These are phyloP conservation scores for Cydonia oblonga DNA, from an alignment of 331 rosid genomes.

Conservation along the genomic window DNA sequence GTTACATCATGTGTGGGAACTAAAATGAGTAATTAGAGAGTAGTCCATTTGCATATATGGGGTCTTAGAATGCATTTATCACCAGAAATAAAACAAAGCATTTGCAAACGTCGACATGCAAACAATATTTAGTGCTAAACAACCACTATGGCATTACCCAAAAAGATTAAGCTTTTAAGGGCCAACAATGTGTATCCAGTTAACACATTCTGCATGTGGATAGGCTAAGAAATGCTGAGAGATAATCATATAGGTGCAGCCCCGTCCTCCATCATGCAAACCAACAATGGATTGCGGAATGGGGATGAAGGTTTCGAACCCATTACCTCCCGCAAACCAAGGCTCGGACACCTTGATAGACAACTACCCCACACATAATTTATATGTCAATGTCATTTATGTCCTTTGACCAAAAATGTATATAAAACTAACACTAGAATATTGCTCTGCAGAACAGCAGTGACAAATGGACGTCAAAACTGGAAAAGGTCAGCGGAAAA, in stretches of 20 bases:
- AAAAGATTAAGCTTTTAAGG: neutral
- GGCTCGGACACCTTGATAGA: neutral
- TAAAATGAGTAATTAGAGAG: neutral
- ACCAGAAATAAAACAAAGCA: neutral
- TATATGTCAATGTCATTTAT: too few species aligned
- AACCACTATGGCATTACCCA: neutral
- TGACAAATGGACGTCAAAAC: neutral
- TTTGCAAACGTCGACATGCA: neutral
- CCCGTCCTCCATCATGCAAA: neutral
- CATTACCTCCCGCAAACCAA: neutral
- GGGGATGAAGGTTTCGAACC: neutral
- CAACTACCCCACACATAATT: neutral
- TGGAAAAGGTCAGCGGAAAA: neutral
- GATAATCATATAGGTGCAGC: neutral
- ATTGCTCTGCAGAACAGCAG: neutral
- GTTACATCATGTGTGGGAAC: neutral
- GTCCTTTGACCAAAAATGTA: neutral
- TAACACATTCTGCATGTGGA: neutral
- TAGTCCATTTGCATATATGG: neutral
- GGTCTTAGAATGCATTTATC: neutral
- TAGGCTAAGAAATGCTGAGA: neutral
- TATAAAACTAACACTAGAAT: neutral
- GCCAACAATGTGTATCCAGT: neutral
- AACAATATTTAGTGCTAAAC: neutral
- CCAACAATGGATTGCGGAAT: neutral